Base-by-base conservation (phyloP, 108 stramenopile species). In the Craspedostauros australis region DNA sequence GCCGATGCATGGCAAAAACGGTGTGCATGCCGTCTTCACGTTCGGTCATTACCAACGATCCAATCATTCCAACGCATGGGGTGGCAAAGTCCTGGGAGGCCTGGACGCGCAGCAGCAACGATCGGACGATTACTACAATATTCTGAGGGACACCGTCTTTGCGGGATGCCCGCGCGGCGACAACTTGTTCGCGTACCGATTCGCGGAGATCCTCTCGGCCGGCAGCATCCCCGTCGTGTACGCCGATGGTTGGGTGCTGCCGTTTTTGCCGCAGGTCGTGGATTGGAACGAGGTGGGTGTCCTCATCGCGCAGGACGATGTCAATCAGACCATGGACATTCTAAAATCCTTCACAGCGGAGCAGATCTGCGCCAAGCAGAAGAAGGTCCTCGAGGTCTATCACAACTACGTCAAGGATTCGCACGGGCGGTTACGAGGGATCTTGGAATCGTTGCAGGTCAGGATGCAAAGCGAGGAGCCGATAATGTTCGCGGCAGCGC, bases 121-220 rank as follows among this genome's bases (percentile, higher is more conserved):
- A 9, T 36, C 34, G 34, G 11, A 36, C 12, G 34, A 36, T 1
- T 53, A 4, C 11, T 7, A 19, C 5, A 41, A 42, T 16, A 5
- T 66, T 11, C 0, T 72, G 59, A 19, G 28, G 1, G 15, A 36
- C 16, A 38, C 64, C 0, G 14, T 22, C 1, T 72, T 77, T 50
- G 66, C 60, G 5, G 27, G 25, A 4, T 57, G 40, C 14, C 71
- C 76, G 7, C 60, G 76, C 0, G 71, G 76, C 0, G 76, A 77
- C 33, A 72, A 77, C 50, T 15, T 34, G 20, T 77, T 77, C 41
- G 44, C 54, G 43, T 77, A 77, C 52, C 50, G 76, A 0, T 77
- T 72, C 29, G 39, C 67, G 0, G 67, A 77, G 42, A 51, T 38
- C 15, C 41, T 72, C 41, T 33, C 41, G 9, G 66, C 60, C 2